Evolutionary conservation across 2,329 filamentous ascomycete species (phyloP).

Genomic region (Cadophora sp.): DNA sequence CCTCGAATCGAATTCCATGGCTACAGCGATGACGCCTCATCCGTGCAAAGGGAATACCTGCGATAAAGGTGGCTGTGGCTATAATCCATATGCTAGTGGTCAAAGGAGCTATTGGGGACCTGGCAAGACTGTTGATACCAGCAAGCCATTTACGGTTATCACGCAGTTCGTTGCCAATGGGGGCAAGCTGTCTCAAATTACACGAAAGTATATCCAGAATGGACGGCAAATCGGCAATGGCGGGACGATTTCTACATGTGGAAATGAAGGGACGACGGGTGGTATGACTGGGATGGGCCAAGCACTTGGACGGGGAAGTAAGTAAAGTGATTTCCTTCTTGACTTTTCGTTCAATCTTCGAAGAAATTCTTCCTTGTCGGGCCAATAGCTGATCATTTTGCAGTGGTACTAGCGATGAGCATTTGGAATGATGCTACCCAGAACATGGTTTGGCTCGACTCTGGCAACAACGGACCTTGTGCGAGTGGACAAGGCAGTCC

Average conservation of each 20-base stretch:
- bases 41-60: conserved; percentile 58
- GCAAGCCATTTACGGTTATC: conserved; percentile 54
- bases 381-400: conserved; percentile 29
- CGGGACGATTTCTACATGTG: conserved; percentile 60
- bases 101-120: conserved; percentile 40
- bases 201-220: conserved; percentile 57
- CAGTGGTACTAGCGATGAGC: conserved; percentile 67
- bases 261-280: conserved; percentile 50
- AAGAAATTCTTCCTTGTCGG: background rate
- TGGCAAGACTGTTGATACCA: conserved; percentile 49
- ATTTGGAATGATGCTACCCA: conserved; percentile 61
- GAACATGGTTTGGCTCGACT: conserved; percentile 74
- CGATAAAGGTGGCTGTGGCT: conserved; percentile 53
- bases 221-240: conserved; percentile 58
- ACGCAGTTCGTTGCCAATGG: conserved; percentile 59
- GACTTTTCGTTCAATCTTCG: background rate
- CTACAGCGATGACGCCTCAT: conserved; percentile 64
- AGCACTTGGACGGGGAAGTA: conserved; percentile 55
- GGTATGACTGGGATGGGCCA: conserved; percentile 61
- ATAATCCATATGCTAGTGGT: conserved; percentile 51
- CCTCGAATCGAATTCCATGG: conserved; percentile 66
- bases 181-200: conserved; percentile 53
- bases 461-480: conserved; percentile 59
- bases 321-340: conserved; percentile 13
- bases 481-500: conserved; percentile 59